phyloP scores from a whole-genome alignment of 106 monocot species.

The Dendrobium nobile region DNA sequence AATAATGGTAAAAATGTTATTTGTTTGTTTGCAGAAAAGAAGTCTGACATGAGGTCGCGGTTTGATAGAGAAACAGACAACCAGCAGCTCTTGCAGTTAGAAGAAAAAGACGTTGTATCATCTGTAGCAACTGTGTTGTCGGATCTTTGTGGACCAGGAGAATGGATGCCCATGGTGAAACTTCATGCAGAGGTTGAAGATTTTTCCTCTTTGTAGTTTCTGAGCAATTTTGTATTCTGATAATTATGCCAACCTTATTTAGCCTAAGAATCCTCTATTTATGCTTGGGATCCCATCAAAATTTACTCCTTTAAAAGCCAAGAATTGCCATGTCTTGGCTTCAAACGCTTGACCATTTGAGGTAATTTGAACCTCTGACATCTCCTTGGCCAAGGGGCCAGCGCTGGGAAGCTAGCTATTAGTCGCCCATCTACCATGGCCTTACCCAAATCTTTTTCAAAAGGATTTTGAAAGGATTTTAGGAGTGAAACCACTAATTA shows the following conservation, averaged over 20 bases:
- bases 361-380: not conserved
- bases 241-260: not conserved
- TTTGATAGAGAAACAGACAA: slow-evolving; percentile 63
- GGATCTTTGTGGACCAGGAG: slow-evolving; percentile 72
- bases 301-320: not conserved
- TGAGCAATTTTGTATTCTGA: not conserved
- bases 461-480: too few relatives aligned
- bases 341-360: not conserved
- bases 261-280: not conserved
- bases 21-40: slow-evolving; percentile 36
- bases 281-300: not conserved
- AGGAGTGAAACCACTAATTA: too few relatives aligned
- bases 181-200: slow-evolving; percentile 56
- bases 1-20: not conserved
- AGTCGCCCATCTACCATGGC: too few relatives aligned
- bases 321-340: not conserved
- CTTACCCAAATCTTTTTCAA: too few relatives aligned
- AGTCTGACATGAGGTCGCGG: slow-evolving; percentile 47
- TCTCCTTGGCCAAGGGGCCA: not conserved
- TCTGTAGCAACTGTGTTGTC: slow-evolving; percentile 71
- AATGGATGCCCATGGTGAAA: slow-evolving; percentile 76
- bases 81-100: slow-evolving; percentile 70
- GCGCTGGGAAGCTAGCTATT: too few relatives aligned
- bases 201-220: not conserved
- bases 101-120: slow-evolving; percentile 84